phyloP scores from a whole-genome alignment of 1,284 basidiomycete genomes.

The Microbotryomycetes sp. region DNA sequence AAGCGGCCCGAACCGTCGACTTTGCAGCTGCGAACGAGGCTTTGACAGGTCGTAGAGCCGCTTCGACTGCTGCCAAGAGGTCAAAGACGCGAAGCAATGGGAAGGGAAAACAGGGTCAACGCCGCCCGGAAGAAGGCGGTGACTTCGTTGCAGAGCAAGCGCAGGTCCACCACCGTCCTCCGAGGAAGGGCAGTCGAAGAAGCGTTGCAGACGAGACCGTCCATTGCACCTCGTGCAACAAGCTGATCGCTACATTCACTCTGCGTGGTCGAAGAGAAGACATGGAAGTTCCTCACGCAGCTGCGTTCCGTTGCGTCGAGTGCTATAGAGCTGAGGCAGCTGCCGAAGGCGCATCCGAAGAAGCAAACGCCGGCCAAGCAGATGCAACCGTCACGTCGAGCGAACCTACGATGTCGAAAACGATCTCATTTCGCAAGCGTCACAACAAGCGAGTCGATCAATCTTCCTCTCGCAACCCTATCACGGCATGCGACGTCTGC shows the following conservation, averaged over 20 bases:
- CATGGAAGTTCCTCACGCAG: slow-evolving; percentile 15
- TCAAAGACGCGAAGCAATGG: too few relatives aligned
- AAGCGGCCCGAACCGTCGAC: too few relatives aligned
- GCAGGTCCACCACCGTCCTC: not conserved
- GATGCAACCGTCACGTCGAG: not conserved
- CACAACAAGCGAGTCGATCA: slow-evolving; percentile 14
- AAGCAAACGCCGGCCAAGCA: not conserved
- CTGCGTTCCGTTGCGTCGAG: slow-evolving; percentile 6
- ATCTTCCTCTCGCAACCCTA: not conserved
- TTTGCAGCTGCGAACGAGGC: too few relatives aligned
- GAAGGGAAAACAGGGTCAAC: too few relatives aligned
- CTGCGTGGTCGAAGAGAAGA: slow-evolving; percentile 23
- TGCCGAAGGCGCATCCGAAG: not conserved
- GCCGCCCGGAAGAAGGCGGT: too few relatives aligned
- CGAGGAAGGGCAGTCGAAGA: not conserved
- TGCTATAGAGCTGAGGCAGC: not conserved
- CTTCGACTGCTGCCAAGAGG: too few relatives aligned
- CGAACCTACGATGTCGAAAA: not conserved
- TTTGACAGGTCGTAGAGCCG: too few relatives aligned
- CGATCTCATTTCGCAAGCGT: slow-evolving; percentile 16
- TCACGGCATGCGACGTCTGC: slow-evolving; percentile 22
- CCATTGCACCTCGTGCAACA: slow-evolving; percentile 13
- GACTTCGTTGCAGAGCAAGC: too few relatives aligned
- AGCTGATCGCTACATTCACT: slow-evolving; percentile 18
- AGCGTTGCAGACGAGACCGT: slow-evolving; percentile 8